These are phyloP conservation scores for Microsporum audouinii DNA, from an alignment of 2,329 filamentous ascomycete species.

Conservation along the genomic window DNA sequence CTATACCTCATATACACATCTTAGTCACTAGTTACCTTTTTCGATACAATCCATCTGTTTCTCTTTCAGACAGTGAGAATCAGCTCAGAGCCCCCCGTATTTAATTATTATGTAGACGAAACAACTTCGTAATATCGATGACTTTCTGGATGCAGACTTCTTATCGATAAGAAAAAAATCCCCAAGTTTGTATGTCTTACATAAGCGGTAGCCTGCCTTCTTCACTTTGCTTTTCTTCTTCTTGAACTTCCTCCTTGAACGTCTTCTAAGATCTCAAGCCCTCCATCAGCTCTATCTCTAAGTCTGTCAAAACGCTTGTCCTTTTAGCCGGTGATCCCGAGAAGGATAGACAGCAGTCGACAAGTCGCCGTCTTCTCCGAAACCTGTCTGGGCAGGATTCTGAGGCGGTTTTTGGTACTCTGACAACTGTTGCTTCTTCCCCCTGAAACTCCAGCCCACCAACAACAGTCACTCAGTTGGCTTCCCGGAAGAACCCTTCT, in stretches of 20 bases:
- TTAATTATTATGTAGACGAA: no score
- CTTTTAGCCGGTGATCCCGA: background rate
- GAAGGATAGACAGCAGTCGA: background rate
- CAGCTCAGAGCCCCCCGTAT: no score
- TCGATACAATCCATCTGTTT: no score
- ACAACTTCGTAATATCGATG: no score
- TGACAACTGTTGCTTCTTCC: background rate
- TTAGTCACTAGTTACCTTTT: no score
- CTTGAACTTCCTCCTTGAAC: background rate
- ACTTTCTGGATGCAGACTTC: background rate
- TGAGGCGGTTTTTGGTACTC: background rate
- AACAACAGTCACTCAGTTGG: background rate
- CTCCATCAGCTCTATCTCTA: no score
- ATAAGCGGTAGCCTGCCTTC: background rate
- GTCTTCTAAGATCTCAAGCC: background rate
- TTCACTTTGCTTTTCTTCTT: background rate
- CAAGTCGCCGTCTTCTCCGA: background rate
- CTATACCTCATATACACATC: no score
- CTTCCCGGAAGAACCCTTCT: background rate
- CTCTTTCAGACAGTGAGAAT: no score
- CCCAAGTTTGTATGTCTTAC: background rate
- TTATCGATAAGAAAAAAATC: conserved; percentile 1
- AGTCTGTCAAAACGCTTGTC: background rate
- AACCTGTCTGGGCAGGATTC: background rate
- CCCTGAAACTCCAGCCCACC: background rate